Evolutionary conservation across 352 stramenopile genomes (phyloP), one percentile per base, ranked within the genome.

Genomic region (Phytophthora cryptogea): DNA sequence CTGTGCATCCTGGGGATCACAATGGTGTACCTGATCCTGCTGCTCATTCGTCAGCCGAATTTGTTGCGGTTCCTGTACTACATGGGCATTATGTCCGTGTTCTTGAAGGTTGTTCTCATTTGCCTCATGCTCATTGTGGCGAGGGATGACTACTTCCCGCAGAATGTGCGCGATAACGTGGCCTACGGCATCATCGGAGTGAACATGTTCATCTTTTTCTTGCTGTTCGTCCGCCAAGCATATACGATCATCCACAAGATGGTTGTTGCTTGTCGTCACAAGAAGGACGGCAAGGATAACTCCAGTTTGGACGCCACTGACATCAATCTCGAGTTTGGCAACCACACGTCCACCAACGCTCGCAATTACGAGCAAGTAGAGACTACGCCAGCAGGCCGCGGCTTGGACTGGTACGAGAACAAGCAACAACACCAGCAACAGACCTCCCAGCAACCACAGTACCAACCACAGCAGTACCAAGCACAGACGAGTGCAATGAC

Each of bases 141-240:
- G 16, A 78, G 86, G 30, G 83, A 92, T 43, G 75, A 93, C 51
- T 80, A 84, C 43, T 93, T 95, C 63, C 86, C 86, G 4, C 86
- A 95, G 26, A 70, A 27, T 9, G 73, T 94, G 33, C 84, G 86
- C 14, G 83, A 95, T 59, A 92, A 92, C 42, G 83, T 92, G 45
- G 72, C 86, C 13, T 95, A 95, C 54, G 86, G 70, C 16, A 94
- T 95, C 68, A 91, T 95, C 41, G 83, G 79, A 33, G 69, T 91
- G 51, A 92, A 92, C 58, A 80, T 91, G 36, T 88, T 90, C 47
- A 84, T 93, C 58, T 95, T 93, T 66, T 80, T 84, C 26, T 57
- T 95, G 40, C 68, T 95, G 3, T 89, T 95, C 54, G 42, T 91
- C 20, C 82, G 86, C 1, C 86, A 95, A 64, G 70, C 74, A 13